Percentiles rank a stretch among this genome's conserved stretches.
phyloP scores from a whole-genome alignment of 2,329 filamentous ascomycete species.

The Magnaporthiopsis incrustans region DNA sequence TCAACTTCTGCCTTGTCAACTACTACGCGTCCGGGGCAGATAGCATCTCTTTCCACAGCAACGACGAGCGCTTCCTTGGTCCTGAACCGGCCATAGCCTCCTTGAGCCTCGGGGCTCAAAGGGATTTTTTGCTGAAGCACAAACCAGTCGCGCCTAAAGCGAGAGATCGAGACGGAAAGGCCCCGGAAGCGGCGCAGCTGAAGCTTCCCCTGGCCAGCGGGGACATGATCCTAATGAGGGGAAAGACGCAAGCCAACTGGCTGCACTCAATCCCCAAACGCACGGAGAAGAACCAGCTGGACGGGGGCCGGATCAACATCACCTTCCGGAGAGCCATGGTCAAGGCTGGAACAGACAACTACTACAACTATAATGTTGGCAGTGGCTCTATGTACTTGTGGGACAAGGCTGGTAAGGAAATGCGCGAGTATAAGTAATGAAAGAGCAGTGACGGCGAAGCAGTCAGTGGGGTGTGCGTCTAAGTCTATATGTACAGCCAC shows the following conservation, averaged over 20 bases:
- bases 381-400: slow-evolving; percentile 60
- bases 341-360: slow-evolving; percentile 69
- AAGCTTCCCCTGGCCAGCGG: slow-evolving; percentile 53
- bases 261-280: slow-evolving; percentile 72
- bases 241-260: slow-evolving; percentile 68
- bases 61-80: slow-evolving; percentile 73
- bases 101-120: slow-evolving; percentile 61
- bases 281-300: slow-evolving; percentile 52
- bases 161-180: neutral
- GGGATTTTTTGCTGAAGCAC: slow-evolving; percentile 75
- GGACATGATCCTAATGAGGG: slow-evolving; percentile 78
- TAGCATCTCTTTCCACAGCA: slow-evolving; percentile 72
- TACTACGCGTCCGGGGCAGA: slow-evolving; percentile 74
- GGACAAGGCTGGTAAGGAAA: slow-evolving; percentile 47
- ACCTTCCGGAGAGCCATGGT: slow-evolving; percentile 67
- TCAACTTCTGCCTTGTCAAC: slow-evolving; percentile 76
- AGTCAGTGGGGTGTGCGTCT: neutral
- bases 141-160: slow-evolving; percentile 34
- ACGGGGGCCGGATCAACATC: slow-evolving; percentile 65
- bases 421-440: slow-evolving; percentile 28
- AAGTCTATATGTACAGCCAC: no score
- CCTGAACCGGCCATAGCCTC: slow-evolving; percentile 63
- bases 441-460: neutral
- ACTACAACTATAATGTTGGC: slow-evolving; percentile 78
- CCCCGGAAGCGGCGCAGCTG: slow-evolving; percentile 30